Evolutionary conservation across 306 rosid genomes (phyloP).

Genomic region (Corylus heterophylla): DNA sequence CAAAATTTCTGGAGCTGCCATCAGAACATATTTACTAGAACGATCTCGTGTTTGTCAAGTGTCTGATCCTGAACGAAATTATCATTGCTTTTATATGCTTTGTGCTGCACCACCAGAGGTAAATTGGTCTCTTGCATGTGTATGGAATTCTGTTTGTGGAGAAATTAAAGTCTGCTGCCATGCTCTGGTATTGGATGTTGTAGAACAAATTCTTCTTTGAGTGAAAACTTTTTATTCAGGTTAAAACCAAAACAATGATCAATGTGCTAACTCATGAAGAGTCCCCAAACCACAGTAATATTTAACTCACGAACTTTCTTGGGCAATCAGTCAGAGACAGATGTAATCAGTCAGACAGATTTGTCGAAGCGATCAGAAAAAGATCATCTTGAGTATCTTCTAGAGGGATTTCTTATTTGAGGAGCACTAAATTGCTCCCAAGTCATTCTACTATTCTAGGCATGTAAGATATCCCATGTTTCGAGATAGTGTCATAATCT

Average conservation of each 20-base stretch:
- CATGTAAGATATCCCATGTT: too few species aligned
- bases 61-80: constrained; percentile 96
- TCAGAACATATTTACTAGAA: constrained; percentile 90
- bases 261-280: background rate
- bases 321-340: too few species aligned
- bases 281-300: background rate
- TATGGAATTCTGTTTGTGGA: background rate
- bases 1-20: constrained; percentile 99
- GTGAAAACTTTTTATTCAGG: background rate
- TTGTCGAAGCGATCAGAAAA: too few species aligned
- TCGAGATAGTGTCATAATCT: too few species aligned
- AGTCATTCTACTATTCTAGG: too few species aligned
- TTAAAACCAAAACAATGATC: constrained; percentile 1
- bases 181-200: constrained; percentile 2
- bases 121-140: constrained; percentile 8
- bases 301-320: background rate
- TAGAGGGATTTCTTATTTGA: too few species aligned
- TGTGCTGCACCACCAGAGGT: constrained; percentile 94
- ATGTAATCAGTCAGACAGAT: too few species aligned
- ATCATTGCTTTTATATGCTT: constrained; percentile 98
- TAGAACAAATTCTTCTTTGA: background rate
- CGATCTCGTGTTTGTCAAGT: constrained; percentile 96
- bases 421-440: too few species aligned
- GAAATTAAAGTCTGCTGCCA: constrained; percentile 5
- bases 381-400: too few species aligned